Evolutionary conservation across 2,329 filamentous ascomycete genomes (phyloP), one percentile per base, ranked within the genome.

Genomic region (Chalaropsis ovoidea): DNA sequence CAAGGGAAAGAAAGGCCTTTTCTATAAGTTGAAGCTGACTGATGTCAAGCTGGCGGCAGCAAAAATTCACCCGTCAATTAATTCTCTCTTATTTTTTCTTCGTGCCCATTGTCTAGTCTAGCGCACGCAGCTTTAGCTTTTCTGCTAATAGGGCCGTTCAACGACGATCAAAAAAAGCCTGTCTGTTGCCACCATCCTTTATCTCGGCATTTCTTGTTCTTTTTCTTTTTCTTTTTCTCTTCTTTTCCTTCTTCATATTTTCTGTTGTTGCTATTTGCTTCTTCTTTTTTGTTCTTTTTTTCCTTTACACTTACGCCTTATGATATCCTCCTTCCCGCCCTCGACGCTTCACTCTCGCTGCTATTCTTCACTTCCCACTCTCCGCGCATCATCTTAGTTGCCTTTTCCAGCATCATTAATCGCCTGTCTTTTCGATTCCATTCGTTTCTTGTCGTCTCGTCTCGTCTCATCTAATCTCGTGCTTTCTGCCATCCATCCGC

Each of bases 101-200:
- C 31, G 17, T 52, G 41, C 64, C 31, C 31, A 31, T 31, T 31
- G 31, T 31, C 64, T 56, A 65, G 56, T n/a, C n/a, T n/a, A n/a
- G n/a, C n/a, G n/a, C n/a, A n/a, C 60, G 43, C 61, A 62, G 15
- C 56, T 65, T 65, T 58, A 49, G 27, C 13, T 62, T 52, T 19
- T 39, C 15, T 61, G 17, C 64, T 65, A 56, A 56, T 56, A 52
- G 45, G 45, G 43, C 61, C 61, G 45, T 49, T 54, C 10, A 42
- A 63, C 61, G 27, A 52, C 27, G 43, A 41, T 63, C 45, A 62
- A 52, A 56, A 52, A 56, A 56, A 56, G 24, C 31, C 61, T 24
- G 35, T 24, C 43, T 63, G 8, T 62, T 39, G 42, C 42, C 61
- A 62, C 61, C 42, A 43, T 62, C 42, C 61, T 62, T 64, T n/a